Evolutionary conservation across 371 early-diverging fungal species (phyloP), one percentile per base, ranked within the genome.

Genomic region (Quaeritorhiza haematococci): DNA sequence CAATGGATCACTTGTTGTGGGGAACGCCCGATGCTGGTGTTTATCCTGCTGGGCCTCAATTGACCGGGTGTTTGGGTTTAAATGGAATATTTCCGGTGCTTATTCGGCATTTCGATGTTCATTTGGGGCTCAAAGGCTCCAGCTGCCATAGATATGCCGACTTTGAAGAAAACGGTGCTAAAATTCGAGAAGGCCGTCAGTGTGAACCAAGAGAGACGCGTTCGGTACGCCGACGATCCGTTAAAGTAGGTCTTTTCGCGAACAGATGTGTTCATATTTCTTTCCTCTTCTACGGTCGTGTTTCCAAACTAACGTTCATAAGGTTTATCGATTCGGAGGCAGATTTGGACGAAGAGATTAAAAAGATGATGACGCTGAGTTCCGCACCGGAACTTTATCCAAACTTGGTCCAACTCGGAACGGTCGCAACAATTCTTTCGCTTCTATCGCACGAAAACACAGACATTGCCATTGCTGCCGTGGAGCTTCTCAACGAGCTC

Each of bases 251-350:
- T 56, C n/a, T n/a, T n/a, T 8, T 6, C 10, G 2, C 1, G 10
- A 3, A 30, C 19, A 3, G 17, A 10, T 3, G 10, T 23, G 2
- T n/a, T n/a, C n/a, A 7, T 6, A 3, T 13, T 28, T 52, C 52
- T 6, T 3, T 52, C 19, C 1, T 3, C 6, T 23, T 27, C 1
- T 21, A 35, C 53, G 19, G 10, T 21, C 43, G 27, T 32, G 19
- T 26, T 21, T 3, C 1, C 32, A 3, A 13, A 17, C 6, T 10
- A 42, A 15, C 19, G 27, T 41, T 45, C 3, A 28, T 33, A 55
- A 73, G 84, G 59, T 96, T 93, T 68, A 85, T 93, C 70, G 95
- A 94, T 53, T 94, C 94, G 26, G 97, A 96, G 68, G 84, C 93
- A 0, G 95, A 94, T 58, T 73, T 96, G 35, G 95, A 93, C 55